Conservation (phyloP, 2,329 filamentous ascomycete genomes). For the Phaeoacremonium minimum region DNA sequence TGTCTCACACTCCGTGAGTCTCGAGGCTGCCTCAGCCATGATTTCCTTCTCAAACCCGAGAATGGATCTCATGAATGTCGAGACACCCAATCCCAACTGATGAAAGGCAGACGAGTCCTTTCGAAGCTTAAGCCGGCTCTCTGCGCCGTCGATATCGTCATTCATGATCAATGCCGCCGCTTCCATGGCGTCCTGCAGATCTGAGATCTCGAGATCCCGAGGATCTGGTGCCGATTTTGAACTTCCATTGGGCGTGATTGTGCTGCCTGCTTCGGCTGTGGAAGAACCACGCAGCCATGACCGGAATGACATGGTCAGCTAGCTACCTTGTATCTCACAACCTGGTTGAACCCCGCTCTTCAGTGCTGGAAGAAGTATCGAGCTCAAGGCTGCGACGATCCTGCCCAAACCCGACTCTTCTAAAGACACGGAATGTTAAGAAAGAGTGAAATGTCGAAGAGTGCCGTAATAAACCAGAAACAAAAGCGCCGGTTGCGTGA, state of each 20-base stretch:
- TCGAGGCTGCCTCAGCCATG: slow-evolving; percentile 75
- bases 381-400: too few species aligned
- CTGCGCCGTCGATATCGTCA: slow-evolving; percentile 84
- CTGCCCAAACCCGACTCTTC: too few species aligned
- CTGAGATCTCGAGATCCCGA: slow-evolving; percentile 37
- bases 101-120: slow-evolving; percentile 83
- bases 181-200: slow-evolving; percentile 56
- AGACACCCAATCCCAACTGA: slow-evolving; percentile 73
- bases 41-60: slow-evolving; percentile 89
- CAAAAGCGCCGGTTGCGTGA: too few species aligned
- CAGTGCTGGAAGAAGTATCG: too few species aligned
- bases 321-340: too few species aligned
- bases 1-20: slow-evolving; percentile 71
- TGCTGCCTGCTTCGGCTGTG: slow-evolving; percentile 18
- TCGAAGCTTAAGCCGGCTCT: slow-evolving; percentile 66
- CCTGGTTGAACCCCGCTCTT: too few species aligned
- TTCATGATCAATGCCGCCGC: slow-evolving; percentile 75
- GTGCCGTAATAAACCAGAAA: too few species aligned
- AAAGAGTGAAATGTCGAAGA: too few species aligned
- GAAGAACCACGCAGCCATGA: slow-evolving; percentile 44
- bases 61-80: slow-evolving; percentile 80
- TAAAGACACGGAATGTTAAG: too few species aligned
- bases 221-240: slow-evolving; percentile 8
- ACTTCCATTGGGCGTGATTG: slow-evolving; percentile 6
- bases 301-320: too few species aligned